These are phyloP conservation scores for Cladobotryum protrusum DNA, from an alignment of 2,329 filamentous ascomycete species.

Conservation along the genomic window DNA sequence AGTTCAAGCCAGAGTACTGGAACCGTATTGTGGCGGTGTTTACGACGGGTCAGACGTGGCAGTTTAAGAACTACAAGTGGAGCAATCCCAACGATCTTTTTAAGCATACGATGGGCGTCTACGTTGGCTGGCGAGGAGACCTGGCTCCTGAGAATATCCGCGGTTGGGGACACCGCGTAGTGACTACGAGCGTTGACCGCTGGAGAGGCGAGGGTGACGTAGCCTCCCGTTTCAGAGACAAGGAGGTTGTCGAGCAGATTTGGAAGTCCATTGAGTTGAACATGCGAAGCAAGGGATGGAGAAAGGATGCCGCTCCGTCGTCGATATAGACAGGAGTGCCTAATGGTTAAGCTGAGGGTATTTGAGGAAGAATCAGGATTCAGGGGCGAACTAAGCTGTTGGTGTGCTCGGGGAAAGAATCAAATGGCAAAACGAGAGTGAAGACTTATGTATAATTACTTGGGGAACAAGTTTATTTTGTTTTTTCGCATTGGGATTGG, in stretches of 20 bases:
- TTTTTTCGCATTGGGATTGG: conserved; percentile 10
- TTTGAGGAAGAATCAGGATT: conserved; percentile 1
- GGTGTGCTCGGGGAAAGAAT: too few relatives aligned
- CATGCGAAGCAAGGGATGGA: conserved; percentile 84
- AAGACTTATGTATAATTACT: too few relatives aligned
- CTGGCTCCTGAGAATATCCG: conserved; percentile 69
- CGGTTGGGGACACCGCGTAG: conserved; percentile 79
- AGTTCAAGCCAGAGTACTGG: conserved; percentile 99
- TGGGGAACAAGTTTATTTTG: background rate
- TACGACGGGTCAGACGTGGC: conserved; percentile 95
- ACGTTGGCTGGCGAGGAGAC: conserved; percentile 87
- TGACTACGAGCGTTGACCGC: conserved; percentile 75
- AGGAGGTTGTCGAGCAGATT: conserved; percentile 86
- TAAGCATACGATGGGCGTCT: conserved; percentile 78
- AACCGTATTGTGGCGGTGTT: conserved; percentile 91
- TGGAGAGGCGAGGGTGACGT: conserved; percentile 57
- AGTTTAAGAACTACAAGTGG: conserved; percentile 99
- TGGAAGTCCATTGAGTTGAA: conserved; percentile 85
- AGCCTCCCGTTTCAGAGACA: conserved; percentile 68
- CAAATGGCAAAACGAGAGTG: too few relatives aligned
- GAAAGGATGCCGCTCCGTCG: conserved; percentile 59
- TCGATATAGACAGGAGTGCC: conserved; percentile 36
- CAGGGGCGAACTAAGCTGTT: conserved; percentile 2
- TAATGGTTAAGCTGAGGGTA: background rate
- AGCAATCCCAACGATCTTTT: conserved; percentile 83